Evolutionary conservation across 495 filamentous ascomycete genomes (phyloP), one percentile per base, ranked within the genome.

Genomic region (Geoglossum glabrum): DNA sequence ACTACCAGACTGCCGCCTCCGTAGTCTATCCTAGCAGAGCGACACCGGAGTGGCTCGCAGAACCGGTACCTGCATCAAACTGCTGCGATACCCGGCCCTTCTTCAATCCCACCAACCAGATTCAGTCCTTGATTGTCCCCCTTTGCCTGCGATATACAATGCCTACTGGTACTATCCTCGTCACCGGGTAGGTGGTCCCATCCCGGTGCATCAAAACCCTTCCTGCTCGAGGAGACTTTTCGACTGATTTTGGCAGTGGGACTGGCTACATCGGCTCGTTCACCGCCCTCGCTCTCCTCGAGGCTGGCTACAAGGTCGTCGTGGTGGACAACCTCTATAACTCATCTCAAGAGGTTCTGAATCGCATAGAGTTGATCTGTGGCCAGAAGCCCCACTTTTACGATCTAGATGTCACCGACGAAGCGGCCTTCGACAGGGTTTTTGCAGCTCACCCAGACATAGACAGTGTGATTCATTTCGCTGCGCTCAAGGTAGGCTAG

Each of bases 231-330:
- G 49, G 17, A 58, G 15, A n/a, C n/a, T n/a, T n/a, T 55, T 57
- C 46, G 54, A 33, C 28, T 38, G 50, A 60, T 36, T 51, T 68
- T 33, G 27, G 33, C 68, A 98, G 92, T 74, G 92, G 92, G 63
- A 92, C 87, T 59, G 92, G 92, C 73, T 98, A 98, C 76, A 98
- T 98, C 70, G 92, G 92, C 63, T 98, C 92, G 43, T 97, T 97
- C 79, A 98, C 92, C 56, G 74, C 83, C 57, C 81, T 98, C 56
- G 85, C 89, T 36, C 84, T 98, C 23, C 85, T 98, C 61, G 76
- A 94, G 64, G 85, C 90, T 65, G 90, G 82, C 69, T 96, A 96
- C 77, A 84, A 96, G 66, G 93, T 98, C 54, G 84, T 98, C 63
- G 85, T 98, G 58, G 81, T 88, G 59, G 92, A 98, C 72, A 96